These are phyloP conservation scores for Fomitopsis pinicola DNA, from an alignment of 1,284 basidiomycete species.

Conservation along the genomic window DNA sequence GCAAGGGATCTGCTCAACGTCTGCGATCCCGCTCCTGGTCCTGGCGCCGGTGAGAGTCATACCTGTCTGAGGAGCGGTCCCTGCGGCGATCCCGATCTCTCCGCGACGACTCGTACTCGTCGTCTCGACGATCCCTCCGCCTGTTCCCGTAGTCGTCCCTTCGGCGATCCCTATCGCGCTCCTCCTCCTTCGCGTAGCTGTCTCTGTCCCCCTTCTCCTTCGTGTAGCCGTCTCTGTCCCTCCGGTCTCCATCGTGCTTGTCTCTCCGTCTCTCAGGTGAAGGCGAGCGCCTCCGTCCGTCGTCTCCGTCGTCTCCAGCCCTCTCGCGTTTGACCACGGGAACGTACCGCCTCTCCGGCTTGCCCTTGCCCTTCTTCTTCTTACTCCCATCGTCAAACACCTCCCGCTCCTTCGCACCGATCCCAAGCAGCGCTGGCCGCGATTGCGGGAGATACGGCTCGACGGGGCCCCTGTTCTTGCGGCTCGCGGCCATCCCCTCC, in stretches of 20 bases:
- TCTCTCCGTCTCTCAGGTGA: slow-evolving; percentile 26
- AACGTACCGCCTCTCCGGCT: slow-evolving; percentile 69
- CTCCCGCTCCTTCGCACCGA: slow-evolving; percentile 86
- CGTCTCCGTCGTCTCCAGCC: slow-evolving; percentile 20
- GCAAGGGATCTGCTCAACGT: slow-evolving; percentile 19
- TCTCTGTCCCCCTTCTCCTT: slow-evolving; percentile 21
- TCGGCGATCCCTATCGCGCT: slow-evolving; percentile 14
- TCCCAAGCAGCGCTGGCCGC: slow-evolving; percentile 81
- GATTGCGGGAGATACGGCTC: slow-evolving; percentile 80
- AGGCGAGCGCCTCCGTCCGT: slow-evolving; percentile 26
- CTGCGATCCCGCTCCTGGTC: slow-evolving; percentile 10
- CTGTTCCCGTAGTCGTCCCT: slow-evolving; percentile 1
- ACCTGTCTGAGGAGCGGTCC: slow-evolving; percentile 14
- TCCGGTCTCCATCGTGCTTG: slow-evolving; percentile 16
- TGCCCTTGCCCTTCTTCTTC: slow-evolving; percentile 31
- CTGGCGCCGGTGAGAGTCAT: slow-evolving; percentile 12
- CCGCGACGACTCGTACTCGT: neutral
- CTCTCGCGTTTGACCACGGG: slow-evolving; percentile 67
- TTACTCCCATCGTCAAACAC: slow-evolving; percentile 57
- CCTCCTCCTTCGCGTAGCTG: slow-evolving; percentile 17
- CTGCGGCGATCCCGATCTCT: slow-evolving; percentile 20
- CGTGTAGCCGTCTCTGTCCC: slow-evolving; percentile 15
- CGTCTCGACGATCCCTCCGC: neutral
- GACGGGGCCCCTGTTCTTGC: slow-evolving; percentile 42
- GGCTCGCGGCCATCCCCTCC: slow-evolving; percentile 70